phyloP scores from a whole-genome alignment of 306 rosid genomes.

The Potentilla sterilis region DNA sequence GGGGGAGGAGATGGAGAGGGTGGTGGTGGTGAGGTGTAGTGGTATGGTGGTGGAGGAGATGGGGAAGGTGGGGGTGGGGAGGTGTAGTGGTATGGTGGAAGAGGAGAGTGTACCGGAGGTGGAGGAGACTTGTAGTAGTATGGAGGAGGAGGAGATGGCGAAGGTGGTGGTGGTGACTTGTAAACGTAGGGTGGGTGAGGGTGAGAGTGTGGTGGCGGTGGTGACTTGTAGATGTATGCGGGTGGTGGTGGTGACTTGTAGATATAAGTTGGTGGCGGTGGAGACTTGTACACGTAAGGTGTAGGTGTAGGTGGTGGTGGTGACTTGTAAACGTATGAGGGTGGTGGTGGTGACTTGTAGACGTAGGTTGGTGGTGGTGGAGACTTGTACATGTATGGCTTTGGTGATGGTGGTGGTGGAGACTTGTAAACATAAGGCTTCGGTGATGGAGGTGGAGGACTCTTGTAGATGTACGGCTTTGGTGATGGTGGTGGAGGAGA shows the following conservation, averaged over 20 bases:
- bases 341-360: conserved; percentile 17
- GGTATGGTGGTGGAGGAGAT: too few species aligned
- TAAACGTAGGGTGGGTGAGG: conserved; percentile 13
- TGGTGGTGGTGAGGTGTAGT: too few species aligned
- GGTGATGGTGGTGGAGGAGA: conserved; percentile 30
- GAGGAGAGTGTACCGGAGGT: too few species aligned
- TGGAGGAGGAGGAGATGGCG: background rate
- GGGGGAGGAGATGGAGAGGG: too few species aligned
- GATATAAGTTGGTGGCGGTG: background rate
- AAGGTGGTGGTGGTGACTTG: conserved; percentile 29
- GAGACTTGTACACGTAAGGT: conserved; percentile 18
- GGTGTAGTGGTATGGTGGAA: too few species aligned
- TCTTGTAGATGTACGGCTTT: background rate
- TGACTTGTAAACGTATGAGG: conserved; percentile 19
- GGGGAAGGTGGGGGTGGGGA: too few species aligned
- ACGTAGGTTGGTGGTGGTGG: background rate
- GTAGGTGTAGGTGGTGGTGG: conserved; percentile 25
- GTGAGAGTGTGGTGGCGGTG: conserved; percentile 30
- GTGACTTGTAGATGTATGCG: background rate
- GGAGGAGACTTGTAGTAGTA: conserved; percentile 20
- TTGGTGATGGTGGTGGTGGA: conserved; percentile 36
- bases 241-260: too few species aligned
- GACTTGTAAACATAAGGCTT: conserved; percentile 26
- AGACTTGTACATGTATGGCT: too few species aligned
- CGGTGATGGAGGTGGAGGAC: conserved; percentile 25